Base-by-base conservation (phyloP, 371 early-diverging fungal species). In the Apophysomyces sp. region DNA sequence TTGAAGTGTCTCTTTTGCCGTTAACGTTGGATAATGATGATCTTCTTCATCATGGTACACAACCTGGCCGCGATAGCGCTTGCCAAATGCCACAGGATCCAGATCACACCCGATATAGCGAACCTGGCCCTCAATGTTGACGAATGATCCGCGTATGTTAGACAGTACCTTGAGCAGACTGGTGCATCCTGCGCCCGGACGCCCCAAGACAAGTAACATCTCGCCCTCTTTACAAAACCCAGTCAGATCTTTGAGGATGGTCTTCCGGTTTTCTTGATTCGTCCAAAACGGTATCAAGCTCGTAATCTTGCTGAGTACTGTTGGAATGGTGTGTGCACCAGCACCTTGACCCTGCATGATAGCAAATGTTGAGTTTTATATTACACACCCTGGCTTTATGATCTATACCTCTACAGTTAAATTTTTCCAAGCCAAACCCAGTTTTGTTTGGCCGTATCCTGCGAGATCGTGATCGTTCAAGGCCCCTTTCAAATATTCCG, bases 121-220 rank as follows among this genome's bases (percentile, higher is more conserved):
- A 18, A 72, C 61, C 4, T 67, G 61, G 31, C 84, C 84, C 0
- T 66, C 63, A 31, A 84, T 72, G 13, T 61, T 58, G 11, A 68
- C 62, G 63, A 74, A 83, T 6, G 69, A 61, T 6, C 58, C 62
- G 24, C 80, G 74, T 3, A 74, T 61, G 62, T 81, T 79, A 39
- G 81, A 79, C 26, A 84, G 51, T 16, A 80, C 76, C 24, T 79
- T 73, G 29, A 84, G 61, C 16, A 84, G 56, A 27, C 77, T 73
- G 39, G 80, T 80, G 58, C 82, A 80, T 18, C 84, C 84, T 1
- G 84, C 64, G 4, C 81, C 84, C 1, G 84, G 84, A 21, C 77
- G 72, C 9, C 84, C 84, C 8, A 84, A 69, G 8, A 84, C 82
- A 16, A 84, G 68, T 29, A 84, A 61, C 82, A 84, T 82, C 65